Evolutionary conservation across 1,284 basidiomycete species (phyloP), one percentile per base, ranked within the genome.

Genomic region (Uromyces viciae-fabae): DNA sequence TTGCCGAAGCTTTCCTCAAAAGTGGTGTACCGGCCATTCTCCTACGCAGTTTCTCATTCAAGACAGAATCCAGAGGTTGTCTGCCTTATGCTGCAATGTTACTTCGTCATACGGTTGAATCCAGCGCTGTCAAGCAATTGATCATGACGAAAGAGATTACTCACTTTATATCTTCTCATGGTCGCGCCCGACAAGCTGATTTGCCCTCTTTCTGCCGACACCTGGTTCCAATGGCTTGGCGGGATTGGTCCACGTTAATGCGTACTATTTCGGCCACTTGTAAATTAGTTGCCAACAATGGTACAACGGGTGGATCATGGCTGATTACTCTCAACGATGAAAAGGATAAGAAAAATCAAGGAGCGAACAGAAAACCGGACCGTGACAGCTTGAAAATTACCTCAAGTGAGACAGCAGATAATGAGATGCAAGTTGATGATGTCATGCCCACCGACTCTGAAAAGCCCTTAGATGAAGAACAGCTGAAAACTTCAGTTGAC

Each of bases 71-170:
- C 46, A n/a, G 88, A 54, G 91, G 92, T 38, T 92, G 92, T 83
- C 93, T 94, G 81, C 91, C 93, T 0, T 93, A 95, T 85, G 90
- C 94, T 68, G 91, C 92, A 28, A 93, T 93, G 84, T 92, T 98
- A 81, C 88, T 98, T 25, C 92, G 97, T 2, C 96, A 99, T 85
- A 87, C 94, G 75, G 90, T 96, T 75, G 97, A 99, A 86, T 92
- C 95, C 83, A 85, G 88, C 4, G 85, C 87, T 7, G 90, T 90
- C 0, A 86, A 98, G 42, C 89, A 90, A 77, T 88, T 88, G 7
- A 89, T 93, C 82, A 95, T 99, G 91, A 89, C 90, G 33, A 91
- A 92, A 82, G 93, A 95, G 83, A 89, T 98, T 14, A 83, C 17
- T 28, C 78, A 76, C 40, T 81, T 94, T 83, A 78, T 81, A 17